A percentile compares a stretch with the other conserved stretches of the same genome.
phyloP scores from a whole-genome alignment of 2,329 filamentous ascomycete species.

The Aspergillus tanneri region DNA sequence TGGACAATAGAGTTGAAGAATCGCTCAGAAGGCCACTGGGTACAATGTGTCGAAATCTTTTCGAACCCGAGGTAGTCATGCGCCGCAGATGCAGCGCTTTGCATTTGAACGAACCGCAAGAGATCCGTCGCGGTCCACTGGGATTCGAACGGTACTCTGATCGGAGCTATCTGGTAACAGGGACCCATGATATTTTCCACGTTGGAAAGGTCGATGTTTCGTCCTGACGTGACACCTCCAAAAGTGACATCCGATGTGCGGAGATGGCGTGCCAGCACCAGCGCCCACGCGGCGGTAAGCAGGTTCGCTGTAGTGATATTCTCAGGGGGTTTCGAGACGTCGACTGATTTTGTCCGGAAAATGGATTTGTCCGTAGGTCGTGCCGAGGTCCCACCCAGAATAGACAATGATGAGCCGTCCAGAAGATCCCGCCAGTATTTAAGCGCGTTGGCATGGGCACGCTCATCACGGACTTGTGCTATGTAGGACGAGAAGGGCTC shows the following conservation, averaged over 20 bases:
- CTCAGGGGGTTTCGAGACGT: conserved; percentile 47
- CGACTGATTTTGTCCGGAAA: conserved; percentile 23
- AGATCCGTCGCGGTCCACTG: conserved; percentile 52
- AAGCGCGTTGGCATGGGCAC: conserved; percentile 49
- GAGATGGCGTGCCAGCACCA: conserved; percentile 56
- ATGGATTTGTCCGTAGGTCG: conserved; percentile 25
- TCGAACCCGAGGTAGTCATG: conserved; percentile 54
- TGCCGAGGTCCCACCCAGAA: conserved; percentile 18
- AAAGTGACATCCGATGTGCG: conserved; percentile 57
- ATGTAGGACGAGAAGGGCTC: conserved; percentile 47
- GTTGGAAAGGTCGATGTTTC: conserved; percentile 55
- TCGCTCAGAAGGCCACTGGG: conserved; percentile 43
- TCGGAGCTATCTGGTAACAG: conserved; percentile 55
- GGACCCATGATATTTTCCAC: conserved; percentile 60
- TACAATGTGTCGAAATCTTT: conserved; percentile 51
- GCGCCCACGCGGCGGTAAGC: conserved; percentile 63
- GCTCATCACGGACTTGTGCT: conserved; percentile 27
- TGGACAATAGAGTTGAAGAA: conserved; percentile 58
- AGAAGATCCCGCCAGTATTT: conserved; percentile 54
- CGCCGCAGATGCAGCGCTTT: conserved; percentile 53
- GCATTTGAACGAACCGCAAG: conserved; percentile 51
- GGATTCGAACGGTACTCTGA: conserved; percentile 54
- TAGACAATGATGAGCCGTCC: conserved; percentile 49
- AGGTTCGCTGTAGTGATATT: conserved; percentile 61
- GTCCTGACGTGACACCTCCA: conserved; percentile 62